Evolutionary conservation across 2,329 filamentous ascomycete species (phyloP), one percentile per base, ranked within the genome.

Genomic region (Teratosphaeria gauchensis): DNA sequence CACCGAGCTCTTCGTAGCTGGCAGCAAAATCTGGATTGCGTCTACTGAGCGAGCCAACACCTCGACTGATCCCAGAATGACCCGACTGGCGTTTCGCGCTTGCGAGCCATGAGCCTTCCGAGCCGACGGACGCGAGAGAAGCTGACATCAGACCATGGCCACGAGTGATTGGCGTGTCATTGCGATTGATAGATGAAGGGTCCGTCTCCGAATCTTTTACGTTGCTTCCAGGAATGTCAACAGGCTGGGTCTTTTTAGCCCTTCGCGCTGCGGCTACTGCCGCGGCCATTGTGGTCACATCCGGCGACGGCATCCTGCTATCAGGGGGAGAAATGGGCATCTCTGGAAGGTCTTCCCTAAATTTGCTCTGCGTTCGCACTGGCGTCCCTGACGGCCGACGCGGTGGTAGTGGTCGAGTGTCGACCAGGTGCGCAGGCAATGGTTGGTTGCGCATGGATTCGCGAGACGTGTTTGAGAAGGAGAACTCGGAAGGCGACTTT

Each of bases 71-170:
- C 64, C 75, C 69, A 58, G 74, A 76, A 64, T 69, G 75, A 68
- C 69, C 74, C 63, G 77, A 80, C 58, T 71, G 73, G 52, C 75
- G 74, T 71, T 80, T 75, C 65, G 79, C 72, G 16, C 92, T 91
- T 1, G 69, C 69, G 52, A 99, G 84, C 94, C 94, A 99, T 0
- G 92, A 96, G 4, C 84, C 94, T 76, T 99, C 94, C 0, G 92
- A 96, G 69, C 96, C 94, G 60, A 97, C 90, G 0, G 92, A 96
- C 1, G 91, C 94, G 19, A 97, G 80, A 0, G 92, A 97, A 72
- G 92, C 87, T 32, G 91, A 90, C 69, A 91, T 74, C 35, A 66
- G 55, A 4, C 59, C 63, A 35, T 64, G 62, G n/a, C 51, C 59
- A 12, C 63, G 63, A 53, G 66, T 35, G 53, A 67, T 69, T 0